A percentile compares a stretch with the other conserved stretches of the same genome.
Conservation (phyloP, 1,284 basidiomycete genomes). For the Heterobasidion irregulare region DNA sequence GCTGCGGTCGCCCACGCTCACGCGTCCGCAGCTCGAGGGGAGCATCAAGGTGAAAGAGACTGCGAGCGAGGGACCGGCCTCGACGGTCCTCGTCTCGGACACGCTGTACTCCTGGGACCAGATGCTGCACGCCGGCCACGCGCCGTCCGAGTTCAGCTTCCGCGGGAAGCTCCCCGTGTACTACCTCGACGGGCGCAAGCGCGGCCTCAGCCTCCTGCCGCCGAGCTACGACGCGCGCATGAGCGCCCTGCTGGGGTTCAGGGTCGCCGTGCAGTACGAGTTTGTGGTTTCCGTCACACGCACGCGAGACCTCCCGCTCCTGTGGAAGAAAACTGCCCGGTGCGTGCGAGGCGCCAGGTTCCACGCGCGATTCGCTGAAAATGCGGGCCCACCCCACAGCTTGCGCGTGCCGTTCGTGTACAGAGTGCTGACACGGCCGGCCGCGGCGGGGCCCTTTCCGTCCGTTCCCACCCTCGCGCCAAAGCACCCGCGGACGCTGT, state of each 20-base stretch:
- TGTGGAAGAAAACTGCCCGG: conserved; percentile 5
- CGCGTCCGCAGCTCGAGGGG: conserved; percentile 6
- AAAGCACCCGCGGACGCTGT: conserved; percentile 2
- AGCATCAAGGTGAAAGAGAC: conserved; percentile 6
- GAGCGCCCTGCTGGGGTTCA: conserved; percentile 8
- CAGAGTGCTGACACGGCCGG: conserved; percentile 8
- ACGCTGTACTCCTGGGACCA: conserved; percentile 7
- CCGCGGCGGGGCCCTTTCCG: conserved; percentile 6
- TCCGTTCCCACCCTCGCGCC: background rate
- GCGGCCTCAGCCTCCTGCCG: conserved; percentile 7
- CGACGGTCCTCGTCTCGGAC: conserved; percentile 1
- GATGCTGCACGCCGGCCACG: background rate
- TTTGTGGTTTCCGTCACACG: conserved; percentile 8
- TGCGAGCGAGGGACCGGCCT: conserved; percentile 6
- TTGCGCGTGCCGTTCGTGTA: conserved; percentile 10
- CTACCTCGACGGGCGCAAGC: background rate
- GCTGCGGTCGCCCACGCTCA: background rate
- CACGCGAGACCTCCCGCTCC: background rate
- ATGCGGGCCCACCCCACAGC: background rate
- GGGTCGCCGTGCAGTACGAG: conserved; percentile 7
- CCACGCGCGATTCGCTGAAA: background rate
- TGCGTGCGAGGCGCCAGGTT: conserved; percentile 1
- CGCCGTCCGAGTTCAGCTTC: conserved; percentile 9
- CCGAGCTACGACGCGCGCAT: conserved; percentile 8
- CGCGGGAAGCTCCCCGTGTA: background rate